These are phyloP conservation scores for Flaveria robusta DNA, from an alignment of 129 eudicot species.

Conservation along the genomic window DNA sequence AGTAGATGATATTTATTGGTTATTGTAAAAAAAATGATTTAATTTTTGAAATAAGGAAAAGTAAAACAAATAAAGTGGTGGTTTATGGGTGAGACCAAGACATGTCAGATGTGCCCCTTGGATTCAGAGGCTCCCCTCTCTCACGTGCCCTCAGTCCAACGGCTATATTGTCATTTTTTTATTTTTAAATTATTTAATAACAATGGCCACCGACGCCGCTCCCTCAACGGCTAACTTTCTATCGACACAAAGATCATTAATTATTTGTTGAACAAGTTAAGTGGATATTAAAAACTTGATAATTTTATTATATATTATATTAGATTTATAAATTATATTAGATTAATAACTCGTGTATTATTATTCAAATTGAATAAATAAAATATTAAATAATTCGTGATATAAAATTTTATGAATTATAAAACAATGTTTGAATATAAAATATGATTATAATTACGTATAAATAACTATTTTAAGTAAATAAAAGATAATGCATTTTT, in stretches of 20 bases:
- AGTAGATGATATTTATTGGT: conserved; percentile 7
- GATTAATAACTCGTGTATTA: too few species aligned
- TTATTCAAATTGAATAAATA: too few species aligned
- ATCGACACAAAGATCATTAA: not conserved
- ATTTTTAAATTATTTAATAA: not conserved
- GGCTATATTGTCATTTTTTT: conserved; percentile 25
- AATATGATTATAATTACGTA: too few species aligned
- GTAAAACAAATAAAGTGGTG: not conserved
- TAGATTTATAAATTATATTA: too few species aligned
- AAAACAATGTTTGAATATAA: too few species aligned
- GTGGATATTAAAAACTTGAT: too few species aligned
- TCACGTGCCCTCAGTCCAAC: conserved; percentile 43
- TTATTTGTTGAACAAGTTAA: not conserved
- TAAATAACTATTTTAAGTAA: too few species aligned
- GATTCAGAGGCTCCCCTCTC: conserved; percentile 36
- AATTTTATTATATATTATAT: too few species aligned
- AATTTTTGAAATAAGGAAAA: conserved; percentile 7
- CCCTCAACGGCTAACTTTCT: conserved; percentile 35
- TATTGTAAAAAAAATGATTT: conserved; percentile 11
- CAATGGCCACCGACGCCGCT: conserved; percentile 28
- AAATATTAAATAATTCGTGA: too few species aligned
- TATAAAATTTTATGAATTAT: too few species aligned
- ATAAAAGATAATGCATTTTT: too few species aligned
- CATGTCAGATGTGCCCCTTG: conserved; percentile 28
- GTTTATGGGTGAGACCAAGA: conserved; percentile 27